These are phyloP conservation scores for Phialophora tarda DNA, from an alignment of 2,329 filamentous ascomycete genomes.

Conservation along the genomic window DNA sequence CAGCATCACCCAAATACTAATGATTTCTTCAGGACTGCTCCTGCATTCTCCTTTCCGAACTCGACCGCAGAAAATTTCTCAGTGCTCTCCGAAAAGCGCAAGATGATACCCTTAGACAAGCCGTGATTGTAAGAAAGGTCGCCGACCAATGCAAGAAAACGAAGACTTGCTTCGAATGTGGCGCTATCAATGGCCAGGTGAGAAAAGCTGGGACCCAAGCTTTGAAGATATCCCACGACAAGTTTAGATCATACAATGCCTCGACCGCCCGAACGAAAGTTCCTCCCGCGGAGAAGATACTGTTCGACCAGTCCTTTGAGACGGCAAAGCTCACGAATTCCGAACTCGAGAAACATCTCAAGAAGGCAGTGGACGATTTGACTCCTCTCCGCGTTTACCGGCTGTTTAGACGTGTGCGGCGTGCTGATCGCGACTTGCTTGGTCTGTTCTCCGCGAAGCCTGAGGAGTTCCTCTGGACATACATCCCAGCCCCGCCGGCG, in stretches of 20 bases:
- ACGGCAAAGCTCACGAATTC: conserved; percentile 76
- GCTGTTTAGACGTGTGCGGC: conserved; percentile 84
- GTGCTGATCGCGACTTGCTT: conserved; percentile 86
- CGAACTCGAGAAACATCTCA: conserved; percentile 87
- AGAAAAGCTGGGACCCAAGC: conserved; percentile 80
- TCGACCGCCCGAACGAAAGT: conserved; percentile 86
- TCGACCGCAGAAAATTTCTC: conserved; percentile 77
- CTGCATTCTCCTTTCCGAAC: conserved; percentile 78
- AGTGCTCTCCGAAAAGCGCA: conserved; percentile 78
- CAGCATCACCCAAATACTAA: conserved; percentile 12
- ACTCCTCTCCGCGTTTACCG: conserved; percentile 88
- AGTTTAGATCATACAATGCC: conserved; percentile 84
- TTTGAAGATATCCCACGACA: conserved; percentile 94
- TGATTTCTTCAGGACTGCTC: conserved; percentile 69
- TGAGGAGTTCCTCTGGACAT: conserved; percentile 98
- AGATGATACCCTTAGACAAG: conserved; percentile 83
- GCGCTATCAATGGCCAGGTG: conserved; percentile 84
- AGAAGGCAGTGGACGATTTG: conserved; percentile 91
- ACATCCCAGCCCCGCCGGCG: conserved; percentile 89
- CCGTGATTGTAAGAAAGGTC: conserved; percentile 84
- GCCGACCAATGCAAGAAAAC: conserved; percentile 88
- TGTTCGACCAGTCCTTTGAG: conserved; percentile 84
- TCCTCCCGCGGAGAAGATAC: conserved; percentile 77
- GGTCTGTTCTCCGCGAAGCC: conserved; percentile 89
- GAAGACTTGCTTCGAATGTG: conserved; percentile 80